Evolutionary conservation across 495 filamentous ascomycete species (phyloP).

Genomic region (Gamarada debralockiae): DNA sequence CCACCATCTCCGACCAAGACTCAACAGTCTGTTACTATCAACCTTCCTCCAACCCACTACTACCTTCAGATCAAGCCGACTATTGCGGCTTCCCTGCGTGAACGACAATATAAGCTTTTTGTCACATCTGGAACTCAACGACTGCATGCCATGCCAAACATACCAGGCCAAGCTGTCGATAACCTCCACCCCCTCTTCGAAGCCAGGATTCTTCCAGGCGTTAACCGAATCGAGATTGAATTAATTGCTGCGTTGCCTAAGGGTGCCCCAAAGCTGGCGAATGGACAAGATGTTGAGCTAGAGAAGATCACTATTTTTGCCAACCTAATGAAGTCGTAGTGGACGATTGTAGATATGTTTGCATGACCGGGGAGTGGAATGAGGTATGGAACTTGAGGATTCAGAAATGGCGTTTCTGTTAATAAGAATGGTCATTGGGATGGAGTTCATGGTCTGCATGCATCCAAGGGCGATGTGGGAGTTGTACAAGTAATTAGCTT

Average conservation of each 20-base stretch:
- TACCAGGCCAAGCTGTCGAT: slow-evolving; percentile 41
- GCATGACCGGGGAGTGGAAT: background rate
- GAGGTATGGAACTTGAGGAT: background rate
- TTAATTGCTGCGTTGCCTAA: slow-evolving; percentile 59
- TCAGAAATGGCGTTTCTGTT: background rate
- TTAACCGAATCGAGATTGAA: slow-evolving; percentile 63
- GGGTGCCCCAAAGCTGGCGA: slow-evolving; percentile 46
- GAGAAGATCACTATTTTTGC: slow-evolving; percentile 64
- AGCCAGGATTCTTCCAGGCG: slow-evolving; percentile 51
- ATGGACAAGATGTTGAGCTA: slow-evolving; percentile 58
- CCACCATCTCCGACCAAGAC: slow-evolving; percentile 54
- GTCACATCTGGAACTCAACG: slow-evolving; percentile 48
- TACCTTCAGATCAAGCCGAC: slow-evolving; percentile 62
- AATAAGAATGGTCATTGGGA: background rate
- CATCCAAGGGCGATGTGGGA: background rate
- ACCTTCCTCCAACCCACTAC: slow-evolving; percentile 57
- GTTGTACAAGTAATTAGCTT: background rate
- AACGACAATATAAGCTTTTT: slow-evolving; percentile 61
- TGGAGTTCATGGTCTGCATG: slow-evolving; percentile 1
- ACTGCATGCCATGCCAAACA: slow-evolving; percentile 38
- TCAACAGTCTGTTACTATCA: slow-evolving; percentile 66
- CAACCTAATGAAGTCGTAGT: slow-evolving; percentile 38
- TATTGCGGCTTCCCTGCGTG: slow-evolving; percentile 45
- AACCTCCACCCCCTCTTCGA: slow-evolving; percentile 53
- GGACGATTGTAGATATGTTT: background rate